A percentile compares a stretch with the other conserved stretches of the same genome.
These are phyloP conservation scores for Saturnispora gosingensis DNA, from an alignment of 805 yeast species.

Conservation along the genomic window DNA sequence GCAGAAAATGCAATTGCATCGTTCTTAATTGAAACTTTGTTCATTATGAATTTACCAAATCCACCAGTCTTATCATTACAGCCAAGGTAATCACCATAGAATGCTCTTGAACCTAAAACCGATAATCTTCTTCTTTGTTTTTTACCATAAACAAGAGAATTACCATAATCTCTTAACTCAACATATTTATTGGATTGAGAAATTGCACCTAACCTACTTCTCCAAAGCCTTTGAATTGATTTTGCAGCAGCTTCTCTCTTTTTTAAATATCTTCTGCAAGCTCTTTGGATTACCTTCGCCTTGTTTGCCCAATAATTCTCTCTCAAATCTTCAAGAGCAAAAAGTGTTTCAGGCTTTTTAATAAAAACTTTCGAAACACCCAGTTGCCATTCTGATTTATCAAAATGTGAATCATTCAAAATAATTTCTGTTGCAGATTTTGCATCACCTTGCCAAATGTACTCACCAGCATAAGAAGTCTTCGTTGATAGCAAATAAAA, in stretches of 20 bases:
- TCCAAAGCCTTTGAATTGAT: slow-evolving; percentile 72
- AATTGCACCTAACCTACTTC: slow-evolving; percentile 62
- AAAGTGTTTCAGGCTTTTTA: slow-evolving; percentile 93
- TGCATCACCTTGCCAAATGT: slow-evolving; percentile 49
- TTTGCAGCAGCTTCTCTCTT: slow-evolving; percentile 82
- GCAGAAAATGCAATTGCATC: slow-evolving; percentile 70
- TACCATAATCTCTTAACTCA: slow-evolving; percentile 80
- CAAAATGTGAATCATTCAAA: slow-evolving; percentile 52
- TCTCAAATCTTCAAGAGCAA: slow-evolving; percentile 91
- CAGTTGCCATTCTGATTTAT: slow-evolving; percentile 74
- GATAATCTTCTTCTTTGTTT: slow-evolving; percentile 90
- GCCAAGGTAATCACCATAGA: slow-evolving; percentile 87
- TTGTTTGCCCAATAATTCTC: slow-evolving; percentile 96
- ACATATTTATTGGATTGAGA: slow-evolving; percentile 50
- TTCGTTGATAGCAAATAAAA: slow-evolving; percentile 79
- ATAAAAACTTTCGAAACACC: slow-evolving; percentile 90
- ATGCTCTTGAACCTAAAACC: slow-evolving; percentile 77
- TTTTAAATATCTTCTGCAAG: slow-evolving; percentile 80
- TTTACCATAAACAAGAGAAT: slow-evolving; percentile 54
- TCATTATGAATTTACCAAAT: slow-evolving; percentile 65
- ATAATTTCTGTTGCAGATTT: slow-evolving; percentile 43
- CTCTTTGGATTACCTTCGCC: slow-evolving; percentile 96
- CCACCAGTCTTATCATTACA: slow-evolving; percentile 67
- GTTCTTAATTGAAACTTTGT: slow-evolving; percentile 50
- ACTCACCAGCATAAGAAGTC: slow-evolving; percentile 85